These are phyloP conservation scores for Venturia effusa DNA, from an alignment of 2,329 filamentous ascomycete genomes.

Conservation along the genomic window DNA sequence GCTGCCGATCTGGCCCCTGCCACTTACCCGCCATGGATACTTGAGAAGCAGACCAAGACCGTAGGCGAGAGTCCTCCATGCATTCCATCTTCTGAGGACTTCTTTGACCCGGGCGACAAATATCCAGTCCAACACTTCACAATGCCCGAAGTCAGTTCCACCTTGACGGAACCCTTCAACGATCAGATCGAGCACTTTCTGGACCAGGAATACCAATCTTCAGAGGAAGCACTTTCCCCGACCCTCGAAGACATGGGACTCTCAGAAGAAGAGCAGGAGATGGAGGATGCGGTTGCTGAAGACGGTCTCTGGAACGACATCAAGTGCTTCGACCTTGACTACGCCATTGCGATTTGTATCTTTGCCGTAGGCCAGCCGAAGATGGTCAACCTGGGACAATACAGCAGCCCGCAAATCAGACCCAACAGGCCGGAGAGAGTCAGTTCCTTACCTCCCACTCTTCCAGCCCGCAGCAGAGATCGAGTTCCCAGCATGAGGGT, in stretches of 20 bases:
- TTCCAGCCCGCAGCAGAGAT: not conserved
- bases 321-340: not conserved
- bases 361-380: not conserved
- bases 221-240: not conserved
- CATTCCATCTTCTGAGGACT: not conserved
- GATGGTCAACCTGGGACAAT: not conserved
- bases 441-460: not conserved
- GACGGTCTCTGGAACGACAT: conserved; percentile 1
- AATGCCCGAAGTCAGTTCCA: not conserved
- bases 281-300: not conserved
- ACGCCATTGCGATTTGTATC: conserved; percentile 1
- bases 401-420: not conserved
- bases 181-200: not conserved
- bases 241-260: not conserved
- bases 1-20: conserved; percentile 3
- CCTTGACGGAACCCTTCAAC: not conserved
- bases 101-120: conserved; percentile 3
- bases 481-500: not conserved
- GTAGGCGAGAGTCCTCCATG: not conserved
- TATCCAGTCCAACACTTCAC: not conserved
- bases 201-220: conserved; percentile 2
- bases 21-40: not conserved
- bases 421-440: not conserved
- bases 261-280: not conserved
- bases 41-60: not conserved